Evolutionary conservation across 2,329 filamentous ascomycete species (phyloP).

Genomic region (Beauveria rudraprayagi): DNA sequence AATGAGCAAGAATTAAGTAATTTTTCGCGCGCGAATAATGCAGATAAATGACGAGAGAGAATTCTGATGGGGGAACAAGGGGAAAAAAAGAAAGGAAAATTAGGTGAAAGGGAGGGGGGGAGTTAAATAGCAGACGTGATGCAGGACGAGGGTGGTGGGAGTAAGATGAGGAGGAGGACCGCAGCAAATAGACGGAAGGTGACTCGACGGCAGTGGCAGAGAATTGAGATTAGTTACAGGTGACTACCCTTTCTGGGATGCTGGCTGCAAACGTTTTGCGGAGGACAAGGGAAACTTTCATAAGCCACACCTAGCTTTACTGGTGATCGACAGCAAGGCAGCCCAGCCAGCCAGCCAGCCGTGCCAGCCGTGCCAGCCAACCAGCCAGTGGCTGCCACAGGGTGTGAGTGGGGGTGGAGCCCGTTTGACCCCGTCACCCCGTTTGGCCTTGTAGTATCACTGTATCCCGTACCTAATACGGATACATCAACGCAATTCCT

Average conservation of each 20-base stretch:
- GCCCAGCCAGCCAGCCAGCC: no score
- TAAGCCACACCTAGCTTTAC: no score
- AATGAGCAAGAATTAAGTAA: not conserved
- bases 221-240: no score
- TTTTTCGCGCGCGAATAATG: not conserved
- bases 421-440: not conserved
- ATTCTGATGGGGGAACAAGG: not conserved
- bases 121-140: not conserved
- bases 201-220: not conserved
- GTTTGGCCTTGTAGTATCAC: not conserved
- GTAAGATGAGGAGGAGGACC: not conserved
- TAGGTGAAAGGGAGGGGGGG: not conserved
- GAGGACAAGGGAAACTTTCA: no score
- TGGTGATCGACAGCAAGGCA: no score
- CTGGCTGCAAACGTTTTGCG: no score
- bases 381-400: no score
- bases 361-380: no score
- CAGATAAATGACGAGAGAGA: not conserved
- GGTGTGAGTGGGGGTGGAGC: slow-evolving; percentile 3
- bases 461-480: no score
- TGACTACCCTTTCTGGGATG: no score
- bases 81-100: not conserved
- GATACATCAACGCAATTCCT: no score
- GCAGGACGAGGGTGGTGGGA: not conserved
- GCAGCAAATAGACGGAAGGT: not conserved